A percentile compares a stretch with the other conserved stretches of the same genome.
Conservation (phyloP, 108 stramenopile genomes). For the Chaetoceros tenuissimus region DNA sequence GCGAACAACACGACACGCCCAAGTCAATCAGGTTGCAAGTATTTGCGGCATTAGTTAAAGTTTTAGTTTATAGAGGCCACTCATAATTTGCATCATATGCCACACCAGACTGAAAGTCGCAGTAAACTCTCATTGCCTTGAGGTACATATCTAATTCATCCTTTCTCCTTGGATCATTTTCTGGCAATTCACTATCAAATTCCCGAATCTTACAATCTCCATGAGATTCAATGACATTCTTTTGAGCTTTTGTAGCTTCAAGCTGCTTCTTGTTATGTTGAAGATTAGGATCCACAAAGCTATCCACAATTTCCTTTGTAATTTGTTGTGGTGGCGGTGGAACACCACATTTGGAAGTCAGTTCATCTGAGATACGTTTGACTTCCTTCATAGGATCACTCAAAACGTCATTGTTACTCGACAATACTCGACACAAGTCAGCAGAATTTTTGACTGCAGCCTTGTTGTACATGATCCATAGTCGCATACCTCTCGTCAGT, state of each 20-base stretch:
- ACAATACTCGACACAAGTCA: constrained; percentile 65
- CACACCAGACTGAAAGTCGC: constrained; percentile 60
- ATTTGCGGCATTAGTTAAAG: no score
- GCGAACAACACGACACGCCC: no score
- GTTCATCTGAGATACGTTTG: constrained; percentile 64
- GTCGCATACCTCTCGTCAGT: constrained; percentile 54
- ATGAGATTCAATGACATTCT: constrained; percentile 27
- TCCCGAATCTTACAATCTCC: constrained; percentile 32
- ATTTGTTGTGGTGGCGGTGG: constrained; percentile 49
- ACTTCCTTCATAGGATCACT: constrained; percentile 58
- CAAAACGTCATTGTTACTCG: constrained; percentile 70
- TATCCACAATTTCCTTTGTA: constrained; percentile 50
- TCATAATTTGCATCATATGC: constrained; percentile 57
- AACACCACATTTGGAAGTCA: constrained; percentile 58
- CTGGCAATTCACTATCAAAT: constrained; percentile 19
- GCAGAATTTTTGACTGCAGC: constrained; percentile 62
- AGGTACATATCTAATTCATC: constrained; percentile 41
- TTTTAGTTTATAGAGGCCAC: no score
- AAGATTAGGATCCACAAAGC: constrained; percentile 71
- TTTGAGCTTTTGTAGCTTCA: constrained; percentile 5
- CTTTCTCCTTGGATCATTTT: constrained; percentile 19
- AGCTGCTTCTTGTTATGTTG: constrained; percentile 59
- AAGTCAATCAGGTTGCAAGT: no score
- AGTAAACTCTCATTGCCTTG: constrained; percentile 70
- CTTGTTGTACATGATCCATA: constrained; percentile 89